These are phyloP conservation scores for Macrocystidia cucumis DNA, from an alignment of 1,284 basidiomycete species.

Conservation along the genomic window DNA sequence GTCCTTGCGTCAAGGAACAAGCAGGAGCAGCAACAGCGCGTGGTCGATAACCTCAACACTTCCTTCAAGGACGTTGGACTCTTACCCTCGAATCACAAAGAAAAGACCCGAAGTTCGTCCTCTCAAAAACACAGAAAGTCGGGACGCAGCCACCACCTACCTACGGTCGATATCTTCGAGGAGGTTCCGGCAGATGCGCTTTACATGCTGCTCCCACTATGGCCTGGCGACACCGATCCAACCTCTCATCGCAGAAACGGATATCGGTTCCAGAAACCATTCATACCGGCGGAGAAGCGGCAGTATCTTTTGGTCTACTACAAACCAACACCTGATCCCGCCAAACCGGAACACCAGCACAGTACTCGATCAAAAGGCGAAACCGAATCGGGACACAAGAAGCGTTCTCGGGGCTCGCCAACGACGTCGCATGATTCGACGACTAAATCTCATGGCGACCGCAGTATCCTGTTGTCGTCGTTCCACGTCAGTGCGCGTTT, in stretches of 20 bases:
- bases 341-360: conserved; percentile 10
- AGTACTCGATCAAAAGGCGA: conserved; percentile 9
- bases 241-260: conserved; percentile 18
- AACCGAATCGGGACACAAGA: conserved; percentile 25
- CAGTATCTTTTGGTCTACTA: conserved; percentile 73
- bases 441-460: conserved; percentile 23
- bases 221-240: conserved; percentile 67
- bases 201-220: conserved; percentile 77
- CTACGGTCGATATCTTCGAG: conserved; percentile 41
- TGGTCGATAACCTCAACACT: conserved; percentile 60
- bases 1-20: conserved; percentile 52
- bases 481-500: conserved; percentile 66
- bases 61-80: conserved; percentile 74
- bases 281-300: conserved; percentile 43
- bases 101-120: conserved; percentile 16
- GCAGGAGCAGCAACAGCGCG: conserved; percentile 58
- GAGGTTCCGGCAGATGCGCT: conserved; percentile 58
- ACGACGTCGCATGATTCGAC: conserved; percentile 29
- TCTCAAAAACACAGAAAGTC: conserved; percentile 19
- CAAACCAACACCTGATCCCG: conserved; percentile 31
- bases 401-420: conserved; percentile 25
- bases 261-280: conserved; percentile 24
- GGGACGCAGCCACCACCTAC: conserved; percentile 10
- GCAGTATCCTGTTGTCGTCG: conserved; percentile 42
- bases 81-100: conserved; percentile 46